These are phyloP conservation scores for Casuarina cunninghamiana DNA, from an alignment of 306 rosid genomes.

Conservation along the genomic window DNA sequence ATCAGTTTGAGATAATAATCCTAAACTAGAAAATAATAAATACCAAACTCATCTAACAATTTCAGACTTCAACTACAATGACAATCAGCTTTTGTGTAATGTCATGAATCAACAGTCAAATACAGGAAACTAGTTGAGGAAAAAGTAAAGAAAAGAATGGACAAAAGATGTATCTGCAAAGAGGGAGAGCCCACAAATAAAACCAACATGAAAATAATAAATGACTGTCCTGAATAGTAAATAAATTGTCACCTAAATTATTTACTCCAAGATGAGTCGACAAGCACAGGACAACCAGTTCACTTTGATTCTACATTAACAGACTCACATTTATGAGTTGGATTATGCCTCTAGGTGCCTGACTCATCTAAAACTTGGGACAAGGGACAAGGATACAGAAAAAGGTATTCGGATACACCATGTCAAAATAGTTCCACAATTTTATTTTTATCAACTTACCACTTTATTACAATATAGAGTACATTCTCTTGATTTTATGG, in stretches of 20 bases:
- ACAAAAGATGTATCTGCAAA: not conserved
- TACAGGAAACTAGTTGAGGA: not conserved
- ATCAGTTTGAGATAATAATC: constrained; percentile 27
- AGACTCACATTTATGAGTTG: not conserved
- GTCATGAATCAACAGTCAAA: not conserved
- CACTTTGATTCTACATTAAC: not conserved
- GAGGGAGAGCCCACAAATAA: not conserved
- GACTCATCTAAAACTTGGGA: not conserved
- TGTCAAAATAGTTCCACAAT: not conserved
- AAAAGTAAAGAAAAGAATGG: not conserved
- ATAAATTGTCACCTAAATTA: not conserved
- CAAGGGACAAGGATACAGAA: not conserved
- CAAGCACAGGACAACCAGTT: not conserved
- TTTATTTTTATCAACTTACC: not conserved
- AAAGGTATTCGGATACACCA: not conserved
- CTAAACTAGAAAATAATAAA: constrained; percentile 22
- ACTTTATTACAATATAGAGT: not conserved
- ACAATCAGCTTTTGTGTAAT: not conserved
- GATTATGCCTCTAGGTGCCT: not conserved
- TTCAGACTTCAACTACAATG: not conserved
- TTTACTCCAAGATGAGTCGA: not conserved
- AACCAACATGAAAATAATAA: not conserved
- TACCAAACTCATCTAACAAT: constrained; percentile 6
- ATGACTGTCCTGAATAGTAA: not conserved
- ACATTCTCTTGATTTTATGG: not conserved